Conservation (phyloP, 1,139 yeast species). For the Yamadazyma diddensiae region DNA sequence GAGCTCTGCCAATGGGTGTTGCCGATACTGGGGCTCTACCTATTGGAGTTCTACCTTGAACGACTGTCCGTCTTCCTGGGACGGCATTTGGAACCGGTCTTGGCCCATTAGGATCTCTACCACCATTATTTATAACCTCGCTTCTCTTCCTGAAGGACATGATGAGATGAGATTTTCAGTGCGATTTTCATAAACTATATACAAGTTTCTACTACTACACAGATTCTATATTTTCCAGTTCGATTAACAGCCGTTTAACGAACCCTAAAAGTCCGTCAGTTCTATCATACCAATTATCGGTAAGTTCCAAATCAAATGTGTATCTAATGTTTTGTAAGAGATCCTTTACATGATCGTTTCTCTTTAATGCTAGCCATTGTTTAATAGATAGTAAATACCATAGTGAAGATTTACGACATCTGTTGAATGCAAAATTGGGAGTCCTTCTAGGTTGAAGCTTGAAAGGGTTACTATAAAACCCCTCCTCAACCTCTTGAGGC, state of each 20-base stretch:
- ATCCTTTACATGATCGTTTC: constrained; percentile 22
- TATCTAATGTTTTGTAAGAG: constrained; percentile 24
- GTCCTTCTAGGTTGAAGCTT: constrained; percentile 12
- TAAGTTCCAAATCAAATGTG: constrained; percentile 20
- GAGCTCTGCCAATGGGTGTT: constrained; percentile 13
- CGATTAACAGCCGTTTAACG: constrained; percentile 23
- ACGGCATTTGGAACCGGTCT: background rate
- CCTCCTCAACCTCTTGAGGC: constrained; percentile 10
- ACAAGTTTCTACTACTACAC: background rate
- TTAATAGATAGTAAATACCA: constrained; percentile 78
- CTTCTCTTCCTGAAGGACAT: constrained; percentile 77
- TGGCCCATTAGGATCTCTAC: background rate
- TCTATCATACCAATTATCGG: constrained; percentile 36
- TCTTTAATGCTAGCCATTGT: constrained; percentile 54
- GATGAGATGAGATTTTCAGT: constrained; percentile 2
- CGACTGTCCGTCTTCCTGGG: constrained; percentile 3
- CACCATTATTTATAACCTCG: constrained; percentile 44
- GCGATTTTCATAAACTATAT: background rate
- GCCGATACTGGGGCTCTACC: constrained; percentile 2
- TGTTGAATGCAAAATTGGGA: constrained; percentile 30
- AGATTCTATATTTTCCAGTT: background rate
- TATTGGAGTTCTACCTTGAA: background rate
- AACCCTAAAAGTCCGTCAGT: constrained; percentile 30
- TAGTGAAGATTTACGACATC: constrained; percentile 66
- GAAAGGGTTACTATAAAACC: constrained; percentile 9